These are phyloP conservation scores for Albifimbria verrucaria DNA, from an alignment of 2,329 filamentous ascomycete genomes.

Conservation along the genomic window DNA sequence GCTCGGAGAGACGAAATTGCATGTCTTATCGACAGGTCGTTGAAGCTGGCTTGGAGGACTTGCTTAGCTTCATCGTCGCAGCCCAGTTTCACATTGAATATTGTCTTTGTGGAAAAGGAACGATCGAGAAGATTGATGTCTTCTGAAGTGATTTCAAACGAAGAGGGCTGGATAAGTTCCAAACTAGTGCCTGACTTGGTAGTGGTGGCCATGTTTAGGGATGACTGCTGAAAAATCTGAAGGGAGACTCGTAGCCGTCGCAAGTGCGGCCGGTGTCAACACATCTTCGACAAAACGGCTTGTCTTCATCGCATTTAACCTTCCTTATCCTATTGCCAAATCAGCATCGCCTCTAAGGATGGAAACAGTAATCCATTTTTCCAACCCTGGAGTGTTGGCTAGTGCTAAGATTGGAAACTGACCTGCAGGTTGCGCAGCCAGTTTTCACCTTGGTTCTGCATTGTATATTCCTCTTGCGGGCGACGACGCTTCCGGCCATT, in stretches of 20 bases:
- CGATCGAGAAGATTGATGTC: constrained; percentile 32
- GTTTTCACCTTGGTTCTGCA: constrained; percentile 34
- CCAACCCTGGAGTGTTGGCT: constrained; percentile 5
- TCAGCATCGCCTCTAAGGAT: constrained; percentile 12
- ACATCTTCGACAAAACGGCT: constrained; percentile 31
- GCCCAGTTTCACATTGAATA: constrained; percentile 33
- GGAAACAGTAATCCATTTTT: neutral
- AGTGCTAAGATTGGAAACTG: constrained; percentile 17
- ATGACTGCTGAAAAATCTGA: constrained; percentile 23
- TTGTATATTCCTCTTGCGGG: constrained; percentile 21
- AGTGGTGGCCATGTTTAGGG: too few species aligned
- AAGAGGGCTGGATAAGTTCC: constrained; percentile 14
- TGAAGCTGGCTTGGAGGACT: constrained; percentile 33
- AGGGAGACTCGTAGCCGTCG: constrained; percentile 39
- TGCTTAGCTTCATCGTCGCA: constrained; percentile 37
- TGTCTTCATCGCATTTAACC: constrained; percentile 35
- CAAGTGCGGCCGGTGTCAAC: constrained; percentile 37
- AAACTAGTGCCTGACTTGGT: constrained; percentile 13
- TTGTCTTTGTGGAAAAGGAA: constrained; percentile 39
- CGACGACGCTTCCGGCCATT: constrained; percentile 18
- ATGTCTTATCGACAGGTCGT: constrained; percentile 31
- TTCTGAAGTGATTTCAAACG: constrained; percentile 13
- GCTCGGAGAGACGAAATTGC: constrained; percentile 36
- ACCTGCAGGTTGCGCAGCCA: constrained; percentile 41
- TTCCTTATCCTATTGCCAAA: constrained; percentile 27